Conservation (phyloP, 345 rosid species). For the Euclidium syriacum region DNA sequence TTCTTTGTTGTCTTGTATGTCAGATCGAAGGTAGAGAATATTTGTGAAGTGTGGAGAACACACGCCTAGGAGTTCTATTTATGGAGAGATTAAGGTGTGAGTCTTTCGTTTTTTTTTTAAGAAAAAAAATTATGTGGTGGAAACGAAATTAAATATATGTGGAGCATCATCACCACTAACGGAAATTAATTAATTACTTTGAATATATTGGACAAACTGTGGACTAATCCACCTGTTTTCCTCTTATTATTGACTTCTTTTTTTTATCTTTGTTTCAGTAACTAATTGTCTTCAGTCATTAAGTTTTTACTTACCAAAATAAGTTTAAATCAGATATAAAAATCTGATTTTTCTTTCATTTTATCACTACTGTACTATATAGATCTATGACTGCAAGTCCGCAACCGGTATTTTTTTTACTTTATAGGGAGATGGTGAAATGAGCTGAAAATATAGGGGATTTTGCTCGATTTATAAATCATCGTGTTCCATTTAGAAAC, state of each 20-base stretch:
- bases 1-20: not conserved
- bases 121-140: not conserved
- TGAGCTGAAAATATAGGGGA: too few species aligned
- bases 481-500: too few species aligned
- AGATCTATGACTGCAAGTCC: too few species aligned
- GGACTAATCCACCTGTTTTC: not conserved
- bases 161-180: slow-evolving; percentile 40
- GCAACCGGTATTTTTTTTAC: too few species aligned
- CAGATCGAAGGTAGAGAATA: slow-evolving; percentile 4
- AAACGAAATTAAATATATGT: slow-evolving; percentile 28
- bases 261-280: too few species aligned
- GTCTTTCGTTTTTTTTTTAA: not conserved
- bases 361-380: too few species aligned
- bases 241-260: not conserved
- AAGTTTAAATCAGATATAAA: too few species aligned
- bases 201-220: not conserved
- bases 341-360: too few species aligned
- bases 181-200: slow-evolving; percentile 6
- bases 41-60: slow-evolving; percentile 53
- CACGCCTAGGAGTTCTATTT: slow-evolving; percentile 56
- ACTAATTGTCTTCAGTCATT: not conserved
- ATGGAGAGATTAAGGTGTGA: slow-evolving; percentile 21
- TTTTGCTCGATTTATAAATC: too few species aligned
- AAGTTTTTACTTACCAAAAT: not conserved
- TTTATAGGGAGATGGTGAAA: too few species aligned